phyloP scores from a whole-genome alignment of 1,139 yeast species.

The Meyerozyma sp. region DNA sequence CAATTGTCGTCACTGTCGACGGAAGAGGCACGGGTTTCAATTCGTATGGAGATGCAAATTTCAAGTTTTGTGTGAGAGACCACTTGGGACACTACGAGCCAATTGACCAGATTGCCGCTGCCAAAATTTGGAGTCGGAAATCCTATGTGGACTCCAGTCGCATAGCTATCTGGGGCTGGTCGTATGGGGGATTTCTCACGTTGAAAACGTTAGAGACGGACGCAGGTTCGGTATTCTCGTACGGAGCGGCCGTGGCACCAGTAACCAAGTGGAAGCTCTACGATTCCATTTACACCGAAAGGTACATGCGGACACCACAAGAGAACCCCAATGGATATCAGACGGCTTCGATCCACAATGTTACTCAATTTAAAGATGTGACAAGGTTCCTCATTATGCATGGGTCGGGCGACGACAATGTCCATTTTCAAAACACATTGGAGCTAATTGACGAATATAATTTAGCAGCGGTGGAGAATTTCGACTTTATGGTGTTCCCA shows the following conservation, averaged over 20 bases:
- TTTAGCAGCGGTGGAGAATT: slow-evolving; percentile 56
- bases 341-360: slow-evolving; percentile 47
- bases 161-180: slow-evolving; percentile 81
- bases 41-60: slow-evolving; percentile 39
- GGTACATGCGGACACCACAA: slow-evolving; percentile 70
- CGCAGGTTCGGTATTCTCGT: slow-evolving; percentile 51
- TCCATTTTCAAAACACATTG: slow-evolving; percentile 69
- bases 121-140: slow-evolving; percentile 49
- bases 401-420: slow-evolving; percentile 82
- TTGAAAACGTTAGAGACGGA: slow-evolving; percentile 69
- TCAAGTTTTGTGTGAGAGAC: slow-evolving; percentile 61
- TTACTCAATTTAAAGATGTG: slow-evolving; percentile 42
- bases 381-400: slow-evolving; percentile 65
- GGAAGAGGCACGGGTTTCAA: slow-evolving; percentile 81
- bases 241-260: slow-evolving; percentile 76
- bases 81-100: slow-evolving; percentile 66
- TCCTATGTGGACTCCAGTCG: slow-evolving; percentile 52
- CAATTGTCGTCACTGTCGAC: slow-evolving; percentile 74
- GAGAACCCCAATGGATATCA: slow-evolving; percentile 55
- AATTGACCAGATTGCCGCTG: slow-evolving; percentile 66
- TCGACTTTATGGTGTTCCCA: slow-evolving; percentile 71
- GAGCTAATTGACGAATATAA: slow-evolving; percentile 60
- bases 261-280: slow-evolving; percentile 75
- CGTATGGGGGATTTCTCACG: slow-evolving; percentile 77
- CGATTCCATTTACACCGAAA: slow-evolving; percentile 73